A percentile compares a stretch with the other conserved stretches of the same genome.
phyloP scores from a whole-genome alignment of 306 rosid species.

The Neltuma alba region DNA sequence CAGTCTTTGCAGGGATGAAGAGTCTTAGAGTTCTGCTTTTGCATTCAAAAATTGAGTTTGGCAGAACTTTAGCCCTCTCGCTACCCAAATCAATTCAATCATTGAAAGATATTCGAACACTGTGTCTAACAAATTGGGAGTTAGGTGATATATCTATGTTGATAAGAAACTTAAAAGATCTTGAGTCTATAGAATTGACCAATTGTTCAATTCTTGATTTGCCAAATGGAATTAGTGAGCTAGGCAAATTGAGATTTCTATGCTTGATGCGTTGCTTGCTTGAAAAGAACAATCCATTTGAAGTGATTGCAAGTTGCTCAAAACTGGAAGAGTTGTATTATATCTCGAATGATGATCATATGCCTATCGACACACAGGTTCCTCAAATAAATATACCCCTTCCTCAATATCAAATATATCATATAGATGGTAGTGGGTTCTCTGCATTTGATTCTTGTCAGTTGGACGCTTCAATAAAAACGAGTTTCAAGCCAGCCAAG shows the following conservation, averaged over 20 bases:
- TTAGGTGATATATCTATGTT: slow-evolving; percentile 12
- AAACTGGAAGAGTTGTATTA: slow-evolving; percentile 29
- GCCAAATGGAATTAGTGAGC: neutral
- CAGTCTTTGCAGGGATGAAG: neutral
- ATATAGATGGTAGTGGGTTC: neutral
- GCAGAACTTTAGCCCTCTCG: neutral
- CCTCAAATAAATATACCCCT: neutral
- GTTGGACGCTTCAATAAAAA: neutral
- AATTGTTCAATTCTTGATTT: slow-evolving; percentile 17
- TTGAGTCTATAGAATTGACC: slow-evolving; percentile 29
- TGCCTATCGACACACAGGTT: fast-evolving
- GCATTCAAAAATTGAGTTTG: no score
- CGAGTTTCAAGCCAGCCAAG: neutral
- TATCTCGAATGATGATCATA: neutral
- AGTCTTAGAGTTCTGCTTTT: neutral
- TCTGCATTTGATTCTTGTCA: neutral
- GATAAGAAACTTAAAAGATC: slow-evolving; percentile 1
- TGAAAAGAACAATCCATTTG: slow-evolving; percentile 5
- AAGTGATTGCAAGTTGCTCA: slow-evolving; percentile 18
- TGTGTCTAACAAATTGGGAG: neutral
- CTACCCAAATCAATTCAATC: neutral
- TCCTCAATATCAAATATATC: slow-evolving; percentile 3
- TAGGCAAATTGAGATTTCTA: slow-evolving; percentile 19
- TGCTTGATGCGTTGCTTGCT: neutral
- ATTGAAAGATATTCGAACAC: neutral